Percentiles rank a stretch among this genome's conserved stretches.
These are phyloP conservation scores for Colletotrichum sp. DNA, from an alignment of 2,329 filamentous ascomycete species.

Conservation along the genomic window DNA sequence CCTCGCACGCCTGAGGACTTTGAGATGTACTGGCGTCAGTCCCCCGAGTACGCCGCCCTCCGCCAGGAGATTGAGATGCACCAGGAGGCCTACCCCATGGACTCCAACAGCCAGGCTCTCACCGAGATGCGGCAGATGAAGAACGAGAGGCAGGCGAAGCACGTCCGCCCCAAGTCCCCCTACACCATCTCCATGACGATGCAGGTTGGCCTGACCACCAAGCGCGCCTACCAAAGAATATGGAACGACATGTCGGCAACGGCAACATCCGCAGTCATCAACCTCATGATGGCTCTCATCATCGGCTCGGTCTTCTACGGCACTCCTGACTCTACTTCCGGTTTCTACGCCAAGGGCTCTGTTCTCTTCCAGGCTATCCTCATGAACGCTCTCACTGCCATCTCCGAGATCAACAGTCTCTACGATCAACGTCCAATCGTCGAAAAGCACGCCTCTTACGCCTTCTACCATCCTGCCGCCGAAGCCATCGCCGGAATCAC, in stretches of 20 bases:
- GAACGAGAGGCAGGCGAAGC: conserved; percentile 55
- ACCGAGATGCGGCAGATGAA: conserved; percentile 53
- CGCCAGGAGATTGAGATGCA: conserved; percentile 55
- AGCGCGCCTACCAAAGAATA: conserved; percentile 56
- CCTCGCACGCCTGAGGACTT: conserved; percentile 76
- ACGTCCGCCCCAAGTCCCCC: conserved; percentile 58
- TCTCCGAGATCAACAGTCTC: conserved; percentile 56
- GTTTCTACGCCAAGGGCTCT: conserved; percentile 60
- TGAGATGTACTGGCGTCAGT: conserved; percentile 52
- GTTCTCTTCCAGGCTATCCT: conserved; percentile 66
- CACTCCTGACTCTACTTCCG: conserved; percentile 51
- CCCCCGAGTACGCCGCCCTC: conserved; percentile 46
- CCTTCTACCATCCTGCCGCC: conserved; percentile 56
- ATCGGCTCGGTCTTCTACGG: conserved; percentile 66
- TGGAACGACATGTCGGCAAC: conserved; percentile 57
- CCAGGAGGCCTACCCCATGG: conserved; percentile 48
- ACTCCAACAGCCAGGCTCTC: conserved; percentile 40
- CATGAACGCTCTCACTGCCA: conserved; percentile 62
- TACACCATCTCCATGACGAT: conserved; percentile 62
- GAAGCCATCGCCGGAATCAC: conserved; percentile 62
- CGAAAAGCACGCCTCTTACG: conserved; percentile 53
- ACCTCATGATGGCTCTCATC: conserved; percentile 64
- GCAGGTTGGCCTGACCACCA: conserved; percentile 57
- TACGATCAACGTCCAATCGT: conserved; percentile 53
- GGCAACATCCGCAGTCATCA: conserved; percentile 46